Evolutionary conservation across 331 rosid genomes (phyloP), one percentile per base, ranked within the genome.

Genomic region (Malus hybrid): DNA sequence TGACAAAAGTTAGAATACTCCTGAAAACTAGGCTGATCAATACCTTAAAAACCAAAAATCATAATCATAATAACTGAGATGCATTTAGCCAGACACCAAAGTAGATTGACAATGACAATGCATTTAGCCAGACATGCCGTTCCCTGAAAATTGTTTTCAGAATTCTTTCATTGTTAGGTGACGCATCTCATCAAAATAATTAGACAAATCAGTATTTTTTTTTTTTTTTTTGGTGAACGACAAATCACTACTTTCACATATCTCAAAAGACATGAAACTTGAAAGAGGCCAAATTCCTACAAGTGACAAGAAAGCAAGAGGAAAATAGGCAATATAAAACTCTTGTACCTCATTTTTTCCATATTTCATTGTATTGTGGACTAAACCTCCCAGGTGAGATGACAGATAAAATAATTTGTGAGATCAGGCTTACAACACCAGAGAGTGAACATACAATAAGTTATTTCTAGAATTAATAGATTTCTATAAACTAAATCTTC

Each of bases 371-470:
- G 79, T 71, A 63, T 72, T 75, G 34, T 58, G 76, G 12, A 66
- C 79, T 72, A 79, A 80, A 78, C 68, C 77, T 76, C 88, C 87
- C 69, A 82, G 86, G 86, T 86, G 65, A 64, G 78, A 76, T 24
- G 68, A 66, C 72, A 88, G 72, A 64, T 7, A 48, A 67, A 64
- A 81, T 48, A 73, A 57, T 70, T 32, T 56, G 68, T 44, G 52
- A 77, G 12, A 75, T 12, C 60, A 66, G 39, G 71, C 16, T 55
- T 67, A 77, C 48, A 63, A 50, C 29, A 33, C 42, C 18, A 30
- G 22, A n/a, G 19, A 56, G n/a, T 46, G 42, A 68, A 18, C 9
- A 39, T 67, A 68, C 11, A 69, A 44, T 48, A 63, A 22, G 63
- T n/a, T 69, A 78, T 32, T 26, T 65, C 71, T n/a, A 50, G 15